Percentiles rank a stretch among this genome's conserved stretches.
These are phyloP conservation scores for Saccharomycopsis sp. DNA, from an alignment of 805 yeast genomes.

Conservation along the genomic window DNA sequence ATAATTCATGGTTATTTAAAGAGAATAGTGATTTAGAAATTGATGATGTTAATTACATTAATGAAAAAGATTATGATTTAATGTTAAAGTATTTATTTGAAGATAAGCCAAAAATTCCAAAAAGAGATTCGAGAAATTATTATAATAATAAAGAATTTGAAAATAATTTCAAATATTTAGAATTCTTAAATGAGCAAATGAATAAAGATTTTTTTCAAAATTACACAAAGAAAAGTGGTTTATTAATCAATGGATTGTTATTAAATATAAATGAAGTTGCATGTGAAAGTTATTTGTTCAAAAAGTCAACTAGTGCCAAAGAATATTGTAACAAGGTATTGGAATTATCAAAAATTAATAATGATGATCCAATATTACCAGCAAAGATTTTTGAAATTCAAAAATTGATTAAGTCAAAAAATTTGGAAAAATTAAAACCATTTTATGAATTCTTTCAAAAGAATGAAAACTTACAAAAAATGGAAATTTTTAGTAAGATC, in stretches of 20 bases:
- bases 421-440: slow-evolving; percentile 5
- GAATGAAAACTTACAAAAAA: slow-evolving; percentile 11
- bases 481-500: slow-evolving; percentile 18
- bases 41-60: slow-evolving; percentile 32
- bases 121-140: slow-evolving; percentile 18
- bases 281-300: slow-evolving; percentile 11
- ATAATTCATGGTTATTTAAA: slow-evolving; percentile 28
- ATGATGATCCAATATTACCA: too few species aligned
- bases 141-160: slow-evolving; percentile 19
- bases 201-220: slow-evolving; percentile 6
- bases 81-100: slow-evolving; percentile 11
- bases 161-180: slow-evolving; percentile 20
- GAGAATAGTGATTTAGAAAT: slow-evolving; percentile 21
- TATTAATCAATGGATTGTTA: slow-evolving; percentile 9
- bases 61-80: slow-evolving; percentile 12
- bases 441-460: slow-evolving; percentile 13
- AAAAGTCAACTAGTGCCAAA: slow-evolving; percentile 10
- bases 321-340: slow-evolving; percentile 7
- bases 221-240: background rate
- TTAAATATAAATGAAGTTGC: slow-evolving; percentile 11
- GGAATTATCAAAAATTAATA: too few species aligned
- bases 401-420: slow-evolving; percentile 9
- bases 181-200: slow-evolving; percentile 5
- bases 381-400: slow-evolving; percentile 10
- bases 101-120: slow-evolving; percentile 14